Base-by-base conservation (phyloP, 768 basidiomycete species). In the Mycena albidolilacea region DNA sequence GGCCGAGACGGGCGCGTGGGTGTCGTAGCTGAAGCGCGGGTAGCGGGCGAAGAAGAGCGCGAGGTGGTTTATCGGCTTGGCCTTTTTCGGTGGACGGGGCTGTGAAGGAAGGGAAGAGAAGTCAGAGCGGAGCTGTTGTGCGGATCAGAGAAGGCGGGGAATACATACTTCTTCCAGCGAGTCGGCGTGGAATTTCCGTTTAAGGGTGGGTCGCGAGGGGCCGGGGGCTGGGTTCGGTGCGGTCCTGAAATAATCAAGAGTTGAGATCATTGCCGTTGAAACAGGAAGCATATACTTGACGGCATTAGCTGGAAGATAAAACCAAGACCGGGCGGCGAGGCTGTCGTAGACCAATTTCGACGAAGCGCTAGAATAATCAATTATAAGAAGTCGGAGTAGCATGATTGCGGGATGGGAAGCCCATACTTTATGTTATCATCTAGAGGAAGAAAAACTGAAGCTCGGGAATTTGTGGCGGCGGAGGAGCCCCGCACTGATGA, bases 31-130 rank as follows among this genome's bases (percentile, higher is more conserved):
- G 63, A 82, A 83, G 0, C 35, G 35, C 0, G 64, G 63, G 57
- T 78, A 81, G 5, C 52, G 10, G 6, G 71, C 30, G 46, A 82
- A 83, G 48, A 78, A 82, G 0, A 65, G 30, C 1, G 69, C 64
- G 5, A 80, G 57, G 23, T 59, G 55, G 9, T 15, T 59, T 38
- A 39, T n/a, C 1, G 4, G 0, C 17, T 52, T 64, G 19, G 14
- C 3, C 58, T 70, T 70, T 30, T 70, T 70, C n/a, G 7, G 38
- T 1, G 61, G n/a, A 12, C 7, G 61, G 3, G 50, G 48, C 61
- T 69, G 48, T 8, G 30, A 43, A 30, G 19, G 10, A n/a, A 43
- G 15, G n/a, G 41, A 21, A 35, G 7, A 38, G 15, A 59, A 5
- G 46, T 57, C 55, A 37, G 55, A 37, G 15, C 30, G 30, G 15